Conservation (phyloP, 1,139 yeast species). For the Diutina neorugosa region DNA sequence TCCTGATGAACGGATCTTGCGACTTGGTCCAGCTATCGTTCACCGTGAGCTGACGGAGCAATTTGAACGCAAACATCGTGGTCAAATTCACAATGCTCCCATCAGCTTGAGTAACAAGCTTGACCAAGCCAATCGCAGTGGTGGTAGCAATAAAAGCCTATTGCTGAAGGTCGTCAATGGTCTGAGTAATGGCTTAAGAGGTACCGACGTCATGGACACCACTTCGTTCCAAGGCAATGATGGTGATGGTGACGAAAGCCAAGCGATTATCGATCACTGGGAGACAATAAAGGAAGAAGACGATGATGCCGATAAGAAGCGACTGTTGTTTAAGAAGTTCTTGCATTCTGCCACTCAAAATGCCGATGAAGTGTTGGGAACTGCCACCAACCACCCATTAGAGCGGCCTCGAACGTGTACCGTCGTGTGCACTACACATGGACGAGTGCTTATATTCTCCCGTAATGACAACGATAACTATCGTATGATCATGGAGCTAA, state of each 20-base stretch:
- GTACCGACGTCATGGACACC: conserved; percentile 8
- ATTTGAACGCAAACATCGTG: conserved; percentile 47
- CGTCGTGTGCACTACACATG: conserved; percentile 41
- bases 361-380: conserved; percentile 2
- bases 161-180: conserved; percentile 49
- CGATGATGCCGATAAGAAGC: background rate
- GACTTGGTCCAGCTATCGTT: conserved; percentile 42
- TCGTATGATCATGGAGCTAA: conserved; percentile 37
- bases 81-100: conserved; percentile 50
- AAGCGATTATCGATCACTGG: background rate
- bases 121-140: conserved; percentile 14
- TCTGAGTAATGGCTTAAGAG: conserved; percentile 18
- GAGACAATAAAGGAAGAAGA: background rate
- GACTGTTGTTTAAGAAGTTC: conserved; percentile 18
- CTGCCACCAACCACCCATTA: conserved; percentile 10
- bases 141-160: conserved; percentile 17
- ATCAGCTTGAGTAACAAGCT: conserved; percentile 24
- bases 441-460: conserved; percentile 40
- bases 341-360: conserved; percentile 10
- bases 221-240: background rate
- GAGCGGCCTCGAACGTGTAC: conserved; percentile 33
- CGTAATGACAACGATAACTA: conserved; percentile 22
- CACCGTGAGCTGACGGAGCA: conserved; percentile 26
- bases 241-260: conserved; percentile 1
- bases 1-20: conserved; percentile 60